Percentiles rank a stretch among this genome's conserved stretches.
Evolutionary conservation across 176 grass and related monocot genomes (phyloP).

Genomic region (Thinopyrum elongatum): DNA sequence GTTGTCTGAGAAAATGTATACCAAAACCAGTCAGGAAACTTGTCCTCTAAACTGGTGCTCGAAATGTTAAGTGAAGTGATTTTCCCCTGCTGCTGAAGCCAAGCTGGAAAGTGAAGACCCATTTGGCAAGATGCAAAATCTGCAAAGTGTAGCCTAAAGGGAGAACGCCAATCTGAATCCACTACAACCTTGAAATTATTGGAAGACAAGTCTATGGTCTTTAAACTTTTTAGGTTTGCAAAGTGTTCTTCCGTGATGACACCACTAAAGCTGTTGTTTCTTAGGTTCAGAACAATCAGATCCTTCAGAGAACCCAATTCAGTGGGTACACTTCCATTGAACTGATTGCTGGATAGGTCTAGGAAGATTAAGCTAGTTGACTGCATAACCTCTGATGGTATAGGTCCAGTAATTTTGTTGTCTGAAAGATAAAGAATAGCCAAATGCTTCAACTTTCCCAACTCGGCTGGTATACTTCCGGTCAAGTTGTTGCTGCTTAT

Average conservation of each 20-base stretch:
- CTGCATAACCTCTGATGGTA: neutral
- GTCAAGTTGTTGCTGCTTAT: neutral
- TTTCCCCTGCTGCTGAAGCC: slow-evolving; percentile 14
- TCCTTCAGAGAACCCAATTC: neutral
- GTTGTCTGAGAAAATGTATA: neutral
- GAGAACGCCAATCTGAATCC: neutral
- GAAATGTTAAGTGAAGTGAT: neutral
- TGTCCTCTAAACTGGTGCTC: neutral
- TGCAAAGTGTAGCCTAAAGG: neutral
- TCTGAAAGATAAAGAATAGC: neutral
- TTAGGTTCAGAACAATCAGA: neutral
- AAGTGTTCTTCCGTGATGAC: neutral
- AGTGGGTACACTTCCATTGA: neutral
- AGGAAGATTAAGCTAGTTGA: neutral
- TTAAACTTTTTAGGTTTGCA: neutral
- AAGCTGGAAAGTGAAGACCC: slow-evolving; percentile 27
- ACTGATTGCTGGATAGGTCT: neutral
- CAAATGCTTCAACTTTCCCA: neutral
- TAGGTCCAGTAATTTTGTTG: neutral
- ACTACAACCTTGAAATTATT: neutral
- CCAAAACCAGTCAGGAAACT: slow-evolving; percentile 41
- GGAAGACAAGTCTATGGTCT: neutral
- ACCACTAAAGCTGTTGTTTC: neutral
- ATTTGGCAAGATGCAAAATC: neutral
- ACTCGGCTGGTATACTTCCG: neutral